A percentile compares a stretch with the other conserved stretches of the same genome.
These are phyloP conservation scores for Calonectria fujianensis DNA, from an alignment of 2,329 filamentous ascomycete species.

Conservation along the genomic window DNA sequence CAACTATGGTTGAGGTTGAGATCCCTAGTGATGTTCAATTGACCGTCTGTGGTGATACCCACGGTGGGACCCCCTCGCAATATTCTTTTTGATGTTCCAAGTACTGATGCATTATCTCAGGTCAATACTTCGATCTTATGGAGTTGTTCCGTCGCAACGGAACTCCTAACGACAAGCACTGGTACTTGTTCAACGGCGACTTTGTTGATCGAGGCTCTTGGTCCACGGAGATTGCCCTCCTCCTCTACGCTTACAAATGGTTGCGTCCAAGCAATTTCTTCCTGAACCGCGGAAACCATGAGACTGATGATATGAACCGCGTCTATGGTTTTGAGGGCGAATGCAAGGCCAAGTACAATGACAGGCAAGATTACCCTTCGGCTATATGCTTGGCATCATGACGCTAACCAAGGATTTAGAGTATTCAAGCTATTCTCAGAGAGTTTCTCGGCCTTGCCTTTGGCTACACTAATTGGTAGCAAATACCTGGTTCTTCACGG, in stretches of 20 bases:
- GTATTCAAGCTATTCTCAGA: constrained; percentile 99
- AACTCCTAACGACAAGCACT: constrained; percentile 87
- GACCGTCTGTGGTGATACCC: constrained; percentile 97
- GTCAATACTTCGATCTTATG: constrained; percentile 98
- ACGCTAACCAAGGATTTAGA: constrained; percentile 61
- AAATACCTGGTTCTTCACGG: constrained; percentile 96
- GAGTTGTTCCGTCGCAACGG: constrained; percentile 97
- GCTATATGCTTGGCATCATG: too few relatives aligned
- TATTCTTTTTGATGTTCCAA: constrained; percentile 47
- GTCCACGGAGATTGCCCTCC: constrained; percentile 96
- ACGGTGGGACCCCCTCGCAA: constrained; percentile 75
- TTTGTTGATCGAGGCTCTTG: constrained; percentile 98
- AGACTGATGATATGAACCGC: constrained; percentile 99
- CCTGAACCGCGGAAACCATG: constrained; percentile 98
- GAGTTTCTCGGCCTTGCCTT: constrained; percentile 93
- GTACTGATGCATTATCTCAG: constrained; percentile 64
- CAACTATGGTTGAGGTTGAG: constrained; percentile 96
- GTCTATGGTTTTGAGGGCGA: constrained; percentile 99
- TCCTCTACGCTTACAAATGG: constrained; percentile 98
- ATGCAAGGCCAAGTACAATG: constrained; percentile 98
- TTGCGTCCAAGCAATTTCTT: constrained; percentile 91
- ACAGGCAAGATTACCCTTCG: constrained; percentile 70
- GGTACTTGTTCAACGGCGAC: constrained; percentile 98
- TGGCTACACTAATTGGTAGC: constrained; percentile 92
- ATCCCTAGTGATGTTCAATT: constrained; percentile 85